Percentiles rank a stretch among this genome's conserved stretches.
Evolutionary conservation across 352 stramenopile species (phyloP).

Genomic region (Phytophthora fragariaefolia): DNA sequence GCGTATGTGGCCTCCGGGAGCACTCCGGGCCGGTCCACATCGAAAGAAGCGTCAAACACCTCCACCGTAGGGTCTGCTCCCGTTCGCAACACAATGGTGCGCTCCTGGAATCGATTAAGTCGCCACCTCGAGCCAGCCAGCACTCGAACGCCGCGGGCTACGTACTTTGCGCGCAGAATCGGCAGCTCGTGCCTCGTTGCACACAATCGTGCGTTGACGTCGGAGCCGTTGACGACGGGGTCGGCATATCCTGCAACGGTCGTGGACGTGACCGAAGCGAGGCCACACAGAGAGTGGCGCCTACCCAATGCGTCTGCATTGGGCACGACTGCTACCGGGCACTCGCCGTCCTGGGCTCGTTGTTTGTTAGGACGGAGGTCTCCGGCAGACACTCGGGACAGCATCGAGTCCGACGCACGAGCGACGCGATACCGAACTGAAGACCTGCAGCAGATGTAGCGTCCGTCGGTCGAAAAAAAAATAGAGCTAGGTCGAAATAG

Average conservation of each 20-base stretch:
- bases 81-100: slow-evolving; percentile 47
- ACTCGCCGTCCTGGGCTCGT: background rate
- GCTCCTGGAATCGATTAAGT: slow-evolving; percentile 54
- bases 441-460: slow-evolving; percentile 9
- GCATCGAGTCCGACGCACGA: slow-evolving; percentile 6
- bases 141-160: slow-evolving; percentile 53
- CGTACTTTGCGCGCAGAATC: slow-evolving; percentile 57
- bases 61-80: slow-evolving; percentile 35
- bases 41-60: slow-evolving; percentile 27
- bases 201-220: background rate
- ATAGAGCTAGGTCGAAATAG: slow-evolving; percentile 12
- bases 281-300: slow-evolving; percentile 10
- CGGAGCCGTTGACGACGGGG: background rate
- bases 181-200: slow-evolving; percentile 35
- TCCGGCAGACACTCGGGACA: slow-evolving; percentile 26
- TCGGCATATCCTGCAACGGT: slow-evolving; percentile 5
- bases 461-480: slow-evolving; percentile 26
- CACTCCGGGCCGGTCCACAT: background rate
- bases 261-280: background rate
- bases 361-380: slow-evolving; percentile 8
- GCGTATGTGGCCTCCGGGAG: slow-evolving; percentile 28
- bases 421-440: slow-evolving; percentile 7
- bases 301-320: background rate
- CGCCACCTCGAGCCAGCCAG: slow-evolving; percentile 54
- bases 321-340: slow-evolving; percentile 1